These are phyloP conservation scores for Hyphopichia wangnamkhiaoensis DNA, from an alignment of 1,139 yeast species.

Conservation along the genomic window DNA sequence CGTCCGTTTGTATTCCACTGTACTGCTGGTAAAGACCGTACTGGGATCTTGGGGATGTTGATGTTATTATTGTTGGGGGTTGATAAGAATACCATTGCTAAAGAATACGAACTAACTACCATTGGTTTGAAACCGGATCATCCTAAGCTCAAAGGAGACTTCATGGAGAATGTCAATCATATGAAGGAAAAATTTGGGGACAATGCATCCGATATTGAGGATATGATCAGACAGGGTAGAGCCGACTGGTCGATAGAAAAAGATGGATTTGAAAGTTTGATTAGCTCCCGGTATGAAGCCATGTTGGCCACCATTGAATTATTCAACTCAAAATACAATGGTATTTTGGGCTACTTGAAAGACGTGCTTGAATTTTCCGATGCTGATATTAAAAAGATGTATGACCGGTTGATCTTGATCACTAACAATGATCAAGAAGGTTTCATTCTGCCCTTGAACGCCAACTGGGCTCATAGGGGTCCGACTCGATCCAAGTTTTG, in stretches of 20 bases:
- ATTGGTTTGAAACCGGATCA: constrained; percentile 60
- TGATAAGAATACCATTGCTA: constrained; percentile 62
- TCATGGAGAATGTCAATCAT: constrained; percentile 29
- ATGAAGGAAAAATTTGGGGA: constrained; percentile 27
- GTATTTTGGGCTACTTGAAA: constrained; percentile 58
- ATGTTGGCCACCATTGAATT: constrained; percentile 65
- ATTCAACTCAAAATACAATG: constrained; percentile 55
- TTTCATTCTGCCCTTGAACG: constrained; percentile 18
- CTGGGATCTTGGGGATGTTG: constrained; percentile 74
- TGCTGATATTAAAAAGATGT: constrained; percentile 52
- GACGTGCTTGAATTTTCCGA: constrained; percentile 46
- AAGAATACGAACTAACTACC: constrained; percentile 69
- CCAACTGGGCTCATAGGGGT: constrained; percentile 28
- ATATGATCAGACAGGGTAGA: constrained; percentile 34
- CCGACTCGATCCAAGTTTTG: not conserved
- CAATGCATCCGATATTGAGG: constrained; percentile 29
- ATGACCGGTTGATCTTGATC: constrained; percentile 37
- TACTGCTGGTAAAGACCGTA: constrained; percentile 86
- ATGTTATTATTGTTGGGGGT: constrained; percentile 65
- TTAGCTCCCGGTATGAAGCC: constrained; percentile 70
- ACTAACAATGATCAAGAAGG: constrained; percentile 6
- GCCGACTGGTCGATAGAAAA: constrained; percentile 41
- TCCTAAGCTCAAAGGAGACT: constrained; percentile 35
- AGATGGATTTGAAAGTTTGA: constrained; percentile 56
- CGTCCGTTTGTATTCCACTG: constrained; percentile 67